Percentiles rank a stretch among this genome's conserved stretches.
Conservation (phyloP, 805 yeast species). For the Zygoascus biomembranicola region DNA sequence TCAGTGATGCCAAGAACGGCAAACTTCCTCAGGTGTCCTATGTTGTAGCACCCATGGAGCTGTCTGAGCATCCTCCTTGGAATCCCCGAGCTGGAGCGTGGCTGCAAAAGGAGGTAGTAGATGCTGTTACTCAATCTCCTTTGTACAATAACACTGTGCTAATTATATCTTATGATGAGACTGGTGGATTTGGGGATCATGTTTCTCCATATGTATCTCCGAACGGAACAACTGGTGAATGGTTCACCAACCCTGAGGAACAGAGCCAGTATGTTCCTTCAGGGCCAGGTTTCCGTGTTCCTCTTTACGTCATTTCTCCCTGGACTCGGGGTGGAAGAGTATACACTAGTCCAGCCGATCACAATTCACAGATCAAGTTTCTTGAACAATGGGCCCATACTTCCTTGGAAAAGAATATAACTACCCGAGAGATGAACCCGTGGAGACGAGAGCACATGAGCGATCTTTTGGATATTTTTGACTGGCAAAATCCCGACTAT, state of each 20-base stretch:
- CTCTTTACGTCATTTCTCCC: constrained; percentile 18
- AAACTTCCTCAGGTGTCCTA: constrained; percentile 21
- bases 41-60: constrained; percentile 17
- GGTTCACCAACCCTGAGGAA: constrained; percentile 17
- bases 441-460: constrained; percentile 22
- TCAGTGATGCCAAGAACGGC: constrained; percentile 17
- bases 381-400: constrained; percentile 19
- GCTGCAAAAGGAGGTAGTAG: constrained; percentile 15
- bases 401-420: constrained; percentile 8
- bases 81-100: constrained; percentile 20
- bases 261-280: constrained; percentile 12
- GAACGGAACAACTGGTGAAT: constrained; percentile 21
- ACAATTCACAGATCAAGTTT: constrained; percentile 21
- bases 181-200: constrained; percentile 24
- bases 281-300: constrained; percentile 22
- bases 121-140: constrained; percentile 16
- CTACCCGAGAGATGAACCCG: constrained; percentile 9
- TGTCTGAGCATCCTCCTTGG: constrained; percentile 22
- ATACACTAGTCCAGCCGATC: constrained; percentile 20
- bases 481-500: constrained; percentile 14
- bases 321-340: constrained; percentile 22
- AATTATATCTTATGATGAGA: constrained; percentile 21
- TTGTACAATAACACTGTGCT: constrained; percentile 18
- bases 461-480: constrained; percentile 16
- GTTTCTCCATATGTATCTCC: constrained; percentile 20